A percentile compares a stretch with the other conserved stretches of the same genome.
phyloP scores from a whole-genome alignment of 2,329 filamentous ascomycete species.

The Pseudocercospora musae region DNA sequence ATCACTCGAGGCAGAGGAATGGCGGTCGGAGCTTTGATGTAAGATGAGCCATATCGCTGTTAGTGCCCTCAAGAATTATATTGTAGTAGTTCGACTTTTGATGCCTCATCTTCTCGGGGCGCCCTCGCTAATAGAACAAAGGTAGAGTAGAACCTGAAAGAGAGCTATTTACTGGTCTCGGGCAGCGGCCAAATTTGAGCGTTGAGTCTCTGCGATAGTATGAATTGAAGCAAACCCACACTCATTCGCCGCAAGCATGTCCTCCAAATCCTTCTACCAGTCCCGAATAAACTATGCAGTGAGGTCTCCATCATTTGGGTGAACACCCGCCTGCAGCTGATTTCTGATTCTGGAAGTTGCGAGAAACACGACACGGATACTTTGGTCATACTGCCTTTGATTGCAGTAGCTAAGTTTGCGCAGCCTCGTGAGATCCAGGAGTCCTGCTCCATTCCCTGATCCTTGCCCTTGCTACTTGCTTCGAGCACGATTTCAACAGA shows the following conservation, averaged over 20 bases:
- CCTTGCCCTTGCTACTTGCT: background rate
- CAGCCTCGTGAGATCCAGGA: background rate
- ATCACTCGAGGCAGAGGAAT: background rate
- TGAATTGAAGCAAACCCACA: too few species aligned
- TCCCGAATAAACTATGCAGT: too few species aligned
- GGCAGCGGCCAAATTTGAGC: background rate
- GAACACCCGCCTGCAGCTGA: too few species aligned
- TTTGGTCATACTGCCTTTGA: background rate
- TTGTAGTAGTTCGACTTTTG: background rate
- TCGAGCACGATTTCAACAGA: background rate
- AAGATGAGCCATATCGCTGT: background rate
- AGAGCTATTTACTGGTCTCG: background rate
- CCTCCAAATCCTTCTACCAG: too few species aligned
- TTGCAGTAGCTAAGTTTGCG: background rate
- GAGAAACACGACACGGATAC: background rate
- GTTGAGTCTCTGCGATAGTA: too few species aligned
- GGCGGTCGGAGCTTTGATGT: background rate
- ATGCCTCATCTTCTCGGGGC: background rate
- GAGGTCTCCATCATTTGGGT: too few species aligned
- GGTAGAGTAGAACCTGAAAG: background rate
- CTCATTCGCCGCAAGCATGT: too few species aligned
- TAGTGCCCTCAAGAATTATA: background rate
- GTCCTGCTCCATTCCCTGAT: background rate
- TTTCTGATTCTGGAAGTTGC: too few species aligned
- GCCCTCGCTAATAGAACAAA: background rate